Base-by-base conservation (phyloP, 306 rosid species). In the Citrullus amarus region DNA sequence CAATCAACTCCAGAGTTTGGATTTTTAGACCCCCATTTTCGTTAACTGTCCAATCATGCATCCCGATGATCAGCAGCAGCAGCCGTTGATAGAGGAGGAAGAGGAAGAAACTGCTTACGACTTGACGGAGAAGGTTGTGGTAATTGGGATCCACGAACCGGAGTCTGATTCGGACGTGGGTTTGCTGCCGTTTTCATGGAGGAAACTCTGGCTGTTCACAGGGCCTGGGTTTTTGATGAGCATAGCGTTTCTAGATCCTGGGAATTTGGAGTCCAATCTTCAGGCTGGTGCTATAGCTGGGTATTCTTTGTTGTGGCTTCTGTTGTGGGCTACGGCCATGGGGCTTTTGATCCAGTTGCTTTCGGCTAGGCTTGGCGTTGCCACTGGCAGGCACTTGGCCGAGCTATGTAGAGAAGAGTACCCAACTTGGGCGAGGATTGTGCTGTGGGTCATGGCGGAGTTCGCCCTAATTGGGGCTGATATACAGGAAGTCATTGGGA, bases 211-310 rank as follows among this genome's bases (percentile, higher is more conserved):
- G 99, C 88, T 95, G 5, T 95, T 92, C 81, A 92, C 93, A 0
- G 99, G 99, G 0, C 99, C 99, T 2, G 99, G 99, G 36, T 92
- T 95, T 79, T 86, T 95, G 36, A 92, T 95, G 98, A 95, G 99
- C 86, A 92, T 95, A 63, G 97, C 98, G 5, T 95, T 95, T 61
- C 85, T 95, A 6, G 98, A 95, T 82, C 99, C 98, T 43, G 98
- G 99, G 46, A 95, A 95, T 58, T 63, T 95, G 70, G 99, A 95
- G 83, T 96, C 97, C 9, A 97, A 95, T 87, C 98, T 95, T 65
- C 99, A 95, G 82, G 87, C 99, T 1, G 97, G 97, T 11, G 97
- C 97, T 8, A 78, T 91, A 78, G 99, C 97, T 13, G 99, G 99
- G 7, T 92, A 92, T 84, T 95, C 99, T 17, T 83, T 95, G 76